phyloP scores from a whole-genome alignment of 2,329 filamentous ascomycete genomes.

The Aspergillus ruber region DNA sequence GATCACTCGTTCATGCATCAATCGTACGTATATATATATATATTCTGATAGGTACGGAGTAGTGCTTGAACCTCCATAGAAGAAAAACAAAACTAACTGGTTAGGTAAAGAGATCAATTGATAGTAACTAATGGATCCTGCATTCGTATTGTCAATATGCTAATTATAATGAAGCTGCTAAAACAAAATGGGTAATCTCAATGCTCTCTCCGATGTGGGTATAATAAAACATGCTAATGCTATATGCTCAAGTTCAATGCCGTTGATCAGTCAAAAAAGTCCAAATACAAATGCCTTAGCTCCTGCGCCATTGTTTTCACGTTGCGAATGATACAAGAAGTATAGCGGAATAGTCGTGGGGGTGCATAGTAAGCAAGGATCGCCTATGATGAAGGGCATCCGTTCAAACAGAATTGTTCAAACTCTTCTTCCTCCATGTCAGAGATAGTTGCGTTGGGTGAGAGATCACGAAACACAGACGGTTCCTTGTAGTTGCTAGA shows the following conservation, averaged over 20 bases:
- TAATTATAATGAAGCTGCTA: neutral
- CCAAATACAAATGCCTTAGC: neutral
- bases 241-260: too few species aligned
- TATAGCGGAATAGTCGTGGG: neutral
- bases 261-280: neutral
- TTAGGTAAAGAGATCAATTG: too few species aligned
- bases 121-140: too few species aligned
- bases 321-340: neutral
- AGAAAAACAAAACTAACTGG: too few species aligned
- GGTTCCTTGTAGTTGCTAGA: conserved; percentile 10
- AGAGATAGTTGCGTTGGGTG: conserved; percentile 30
- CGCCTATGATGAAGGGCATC: conserved; percentile 15
- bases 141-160: too few species aligned
- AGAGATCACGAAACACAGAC: conserved; percentile 13
- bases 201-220: neutral
- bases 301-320: neutral
- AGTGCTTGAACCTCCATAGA: too few species aligned
- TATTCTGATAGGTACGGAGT: too few species aligned
- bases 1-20: too few species aligned
- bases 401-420: conserved; percentile 26
- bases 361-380: neutral
- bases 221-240: neutral
- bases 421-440: conserved; percentile 29
- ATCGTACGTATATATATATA: too few species aligned
- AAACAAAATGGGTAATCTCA: too few species aligned